A percentile compares a stretch with the other conserved stretches of the same genome.
Evolutionary conservation across 805 yeast genomes (phyloP).

Genomic region (Yamadazyma insecticola): DNA sequence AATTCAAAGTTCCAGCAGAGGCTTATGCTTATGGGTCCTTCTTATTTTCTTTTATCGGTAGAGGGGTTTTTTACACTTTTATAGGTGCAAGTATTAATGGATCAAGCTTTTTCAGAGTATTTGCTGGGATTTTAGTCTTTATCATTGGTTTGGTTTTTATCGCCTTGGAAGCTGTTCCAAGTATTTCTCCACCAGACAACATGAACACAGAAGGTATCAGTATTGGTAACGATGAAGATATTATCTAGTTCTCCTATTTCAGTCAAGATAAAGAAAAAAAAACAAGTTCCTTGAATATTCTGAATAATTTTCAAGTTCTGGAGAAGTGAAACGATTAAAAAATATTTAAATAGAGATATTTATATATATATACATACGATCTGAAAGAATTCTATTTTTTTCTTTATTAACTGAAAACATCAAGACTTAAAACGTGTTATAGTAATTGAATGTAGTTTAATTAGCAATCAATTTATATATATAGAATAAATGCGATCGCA

Average conservation of each 20-base stretch:
- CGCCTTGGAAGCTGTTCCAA: conserved; percentile 66
- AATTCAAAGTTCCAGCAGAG: conserved; percentile 52
- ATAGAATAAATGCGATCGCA: too few relatives aligned
- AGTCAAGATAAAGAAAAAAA: neutral
- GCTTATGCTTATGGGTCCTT: conserved; percentile 65
- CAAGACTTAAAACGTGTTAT: too few relatives aligned
- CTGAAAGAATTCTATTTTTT: too few relatives aligned
- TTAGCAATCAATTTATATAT: too few relatives aligned
- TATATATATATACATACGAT: too few relatives aligned
- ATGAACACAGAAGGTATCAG: conserved; percentile 52
- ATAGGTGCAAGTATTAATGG: conserved; percentile 38
- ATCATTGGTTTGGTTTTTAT: conserved; percentile 56
- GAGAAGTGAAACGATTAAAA: too few relatives aligned
- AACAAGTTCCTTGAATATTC: too few relatives aligned
- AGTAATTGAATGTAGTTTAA: too few relatives aligned
- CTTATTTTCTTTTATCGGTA: conserved; percentile 66
- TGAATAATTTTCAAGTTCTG: too few relatives aligned
- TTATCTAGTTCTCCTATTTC: too few relatives aligned
- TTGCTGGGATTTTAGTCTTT: conserved; percentile 57
- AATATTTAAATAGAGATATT: too few relatives aligned
- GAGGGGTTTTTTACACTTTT: conserved; percentile 52
- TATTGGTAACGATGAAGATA: conserved; percentile 39
- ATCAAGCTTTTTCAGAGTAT: conserved; percentile 51
- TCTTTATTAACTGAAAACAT: too few relatives aligned
- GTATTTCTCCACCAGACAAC: conserved; percentile 75